Conservation (phyloP, 495 filamentous ascomycete genomes). For the Cercophora scortea region DNA sequence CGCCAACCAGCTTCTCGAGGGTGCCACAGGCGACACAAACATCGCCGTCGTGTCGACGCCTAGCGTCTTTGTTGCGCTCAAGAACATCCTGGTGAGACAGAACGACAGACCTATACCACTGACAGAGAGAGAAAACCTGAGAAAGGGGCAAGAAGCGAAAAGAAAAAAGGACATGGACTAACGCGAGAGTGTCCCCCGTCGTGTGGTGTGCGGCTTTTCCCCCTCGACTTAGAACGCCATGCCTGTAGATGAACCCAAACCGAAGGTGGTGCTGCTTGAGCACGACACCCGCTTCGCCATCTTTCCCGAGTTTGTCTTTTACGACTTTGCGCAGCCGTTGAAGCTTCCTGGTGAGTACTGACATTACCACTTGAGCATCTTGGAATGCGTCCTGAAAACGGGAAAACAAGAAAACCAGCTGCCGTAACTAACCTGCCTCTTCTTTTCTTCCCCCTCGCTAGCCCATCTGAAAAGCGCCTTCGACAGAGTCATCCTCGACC, state of each 20-base stretch:
- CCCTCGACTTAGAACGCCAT: constrained; percentile 15
- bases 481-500: constrained; percentile 64
- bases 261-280: constrained; percentile 57
- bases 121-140: not conserved
- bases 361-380: not conserved
- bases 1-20: constrained; percentile 54
- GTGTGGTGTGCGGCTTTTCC: too few relatives aligned
- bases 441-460: constrained; percentile 5
- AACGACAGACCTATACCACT: not conserved
- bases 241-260: constrained; percentile 27
- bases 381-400: not conserved
- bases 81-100: constrained; percentile 51
- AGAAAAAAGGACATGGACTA: not conserved
- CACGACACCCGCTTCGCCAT: constrained; percentile 64
- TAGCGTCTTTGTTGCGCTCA: constrained; percentile 67
- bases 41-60: constrained; percentile 69
- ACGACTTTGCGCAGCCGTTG: constrained; percentile 63
- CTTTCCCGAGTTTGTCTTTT: constrained; percentile 61
- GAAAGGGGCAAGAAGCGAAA: constrained; percentile 1
- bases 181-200: too few relatives aligned
- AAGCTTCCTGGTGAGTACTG: constrained; percentile 45
- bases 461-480: constrained; percentile 52
- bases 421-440: not conserved
- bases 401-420: not conserved
- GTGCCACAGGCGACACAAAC: constrained; percentile 39